Evolutionary conservation across 331 rosid genomes (phyloP), one percentile per base, ranked within the genome.

Genomic region (Rhamnella rubrinervis): DNA sequence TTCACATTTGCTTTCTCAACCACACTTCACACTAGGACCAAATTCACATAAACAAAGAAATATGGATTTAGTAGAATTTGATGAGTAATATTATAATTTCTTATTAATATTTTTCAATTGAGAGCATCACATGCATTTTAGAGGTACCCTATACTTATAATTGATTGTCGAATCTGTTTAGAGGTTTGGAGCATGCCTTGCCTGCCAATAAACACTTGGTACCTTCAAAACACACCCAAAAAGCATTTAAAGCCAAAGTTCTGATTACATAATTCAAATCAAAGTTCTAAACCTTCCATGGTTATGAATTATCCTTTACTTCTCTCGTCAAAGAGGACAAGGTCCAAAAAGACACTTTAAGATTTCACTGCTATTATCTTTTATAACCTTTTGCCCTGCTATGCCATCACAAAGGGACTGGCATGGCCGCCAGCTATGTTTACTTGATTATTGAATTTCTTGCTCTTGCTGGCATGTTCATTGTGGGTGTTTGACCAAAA

Each of bases 1-100:
- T 74, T 75, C 68, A 65, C 71, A 50, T 67, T 81, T 61, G 55
- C 83, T 70, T 74, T 79, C 77, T 69, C 78, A 76, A 61, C 52
- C 66, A 61, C 72, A 67, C 38, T 61, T 60, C 61, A 37, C 68
- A 46, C 69, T 79, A 63, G 9, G 9, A 55, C 60, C 60, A 75
- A 47, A 61, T 47, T 28, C 68, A 71, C 38, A 31, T 31, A 31
- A 31, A 31, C 35, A 31, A 31, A 31, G 4, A 31, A 31, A 31
- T 31, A 31, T 31, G 35, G 35, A n/a, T 3, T 31, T 31, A 31
- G 3, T 31, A 31, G 35, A 31, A 31, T 31, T 31, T 31, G 5
- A 31, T 31, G 5, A 31, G 35, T 31, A 3, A 31, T 31, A 31
- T 4, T 31, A 31, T 31, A 31, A 26, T 1, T 26, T 26, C 31